Base-by-base conservation (phyloP, 1,139 yeast genomes). In the Saccharomyces hybrid region DNA sequence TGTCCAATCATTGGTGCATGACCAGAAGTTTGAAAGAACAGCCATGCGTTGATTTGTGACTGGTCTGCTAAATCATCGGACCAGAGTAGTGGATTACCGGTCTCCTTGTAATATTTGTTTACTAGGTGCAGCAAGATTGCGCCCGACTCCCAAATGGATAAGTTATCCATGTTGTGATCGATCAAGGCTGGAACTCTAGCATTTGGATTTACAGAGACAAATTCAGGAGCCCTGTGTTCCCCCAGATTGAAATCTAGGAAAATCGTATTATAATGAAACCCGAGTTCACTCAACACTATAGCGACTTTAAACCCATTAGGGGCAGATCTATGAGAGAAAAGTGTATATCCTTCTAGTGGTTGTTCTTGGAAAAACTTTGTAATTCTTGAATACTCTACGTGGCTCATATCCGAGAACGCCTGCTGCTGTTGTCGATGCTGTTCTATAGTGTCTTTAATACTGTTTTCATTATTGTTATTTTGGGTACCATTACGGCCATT, bases 1-100 rank as follows among this genome's bases (percentile, higher is more conserved):
- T 91, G 98, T 25, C 98, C 98, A 64, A 91, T 88, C 96, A 91
- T 91, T 28, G 97, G 97, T 0, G 97, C 96, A 69, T 90, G 97
- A 11, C 97, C 97, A 11, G 95, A 85, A 3, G 97, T 89, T 72
- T 91, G 97, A 76, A 90, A 90, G 68, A 89, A 91, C 50, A 91
- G 77, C 97, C 97, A 91, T 20, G 91, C 83, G 57, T 83, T 79
- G 56, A 91, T 88, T 66, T 85, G 91, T 13, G 90, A 79, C 73
- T 90, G 96, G 62, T 88, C 96, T 4, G 82, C 77, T 53, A 86
- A 70, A 68, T 85, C 86, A 57, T 83, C 86, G 5, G 95, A 83
- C 89, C 96, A 91, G 54, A 91, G 80, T 20, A 83, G 74, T 65
- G 96, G 85, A 29, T 78, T 85, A 13, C 90, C 89, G 59, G 80